Percentiles rank a stretch among this genome's conserved stretches.
Conservation (phyloP, 179 eudicot species). For the Corrigiola litoralis region DNA sequence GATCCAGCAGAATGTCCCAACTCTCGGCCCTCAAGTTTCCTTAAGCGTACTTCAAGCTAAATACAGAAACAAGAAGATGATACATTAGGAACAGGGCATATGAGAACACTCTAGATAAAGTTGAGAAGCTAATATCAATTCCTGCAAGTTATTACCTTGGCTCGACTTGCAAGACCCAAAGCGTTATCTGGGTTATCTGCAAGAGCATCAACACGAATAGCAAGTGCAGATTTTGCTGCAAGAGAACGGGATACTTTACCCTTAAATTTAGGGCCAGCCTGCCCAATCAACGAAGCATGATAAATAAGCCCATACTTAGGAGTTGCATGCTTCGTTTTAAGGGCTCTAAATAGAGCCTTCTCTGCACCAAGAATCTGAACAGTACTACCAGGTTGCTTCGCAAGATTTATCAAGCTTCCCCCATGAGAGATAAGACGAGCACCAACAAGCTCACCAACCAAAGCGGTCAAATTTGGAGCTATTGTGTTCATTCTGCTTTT, state of each 20-base stretch:
- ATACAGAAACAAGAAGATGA: neutral
- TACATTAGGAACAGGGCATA: neutral
- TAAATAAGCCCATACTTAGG: conserved; percentile 95
- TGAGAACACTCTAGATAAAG: neutral
- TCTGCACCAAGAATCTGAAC: conserved; percentile 98
- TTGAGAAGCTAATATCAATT: too few species aligned
- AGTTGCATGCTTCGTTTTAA: conserved; percentile 93
- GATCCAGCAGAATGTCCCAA: conserved; percentile 82
- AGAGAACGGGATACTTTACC: conserved; percentile 93
- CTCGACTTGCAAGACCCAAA: conserved; percentile 80
- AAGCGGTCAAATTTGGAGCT: conserved; percentile 93
- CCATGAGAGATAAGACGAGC: conserved; percentile 96
- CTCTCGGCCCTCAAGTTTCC: conserved; percentile 85
- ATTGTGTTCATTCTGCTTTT: conserved; percentile 94
- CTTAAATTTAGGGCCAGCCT: conserved; percentile 91
- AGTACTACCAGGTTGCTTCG: conserved; percentile 98
- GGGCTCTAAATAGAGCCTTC: conserved; percentile 92
- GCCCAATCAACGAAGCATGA: conserved; percentile 93
- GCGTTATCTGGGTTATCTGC: conserved; percentile 77
- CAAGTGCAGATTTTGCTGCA: conserved; percentile 83
- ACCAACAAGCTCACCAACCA: conserved; percentile 97
- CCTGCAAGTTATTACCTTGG: conserved; percentile 38
- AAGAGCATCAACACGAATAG: conserved; percentile 89
- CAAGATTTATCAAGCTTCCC: conserved; percentile 86
- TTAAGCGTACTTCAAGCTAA: conserved; percentile 84